Base-by-base conservation (phyloP, 139 green algal species). In the Chlamydomonas asymmetrica region DNA sequence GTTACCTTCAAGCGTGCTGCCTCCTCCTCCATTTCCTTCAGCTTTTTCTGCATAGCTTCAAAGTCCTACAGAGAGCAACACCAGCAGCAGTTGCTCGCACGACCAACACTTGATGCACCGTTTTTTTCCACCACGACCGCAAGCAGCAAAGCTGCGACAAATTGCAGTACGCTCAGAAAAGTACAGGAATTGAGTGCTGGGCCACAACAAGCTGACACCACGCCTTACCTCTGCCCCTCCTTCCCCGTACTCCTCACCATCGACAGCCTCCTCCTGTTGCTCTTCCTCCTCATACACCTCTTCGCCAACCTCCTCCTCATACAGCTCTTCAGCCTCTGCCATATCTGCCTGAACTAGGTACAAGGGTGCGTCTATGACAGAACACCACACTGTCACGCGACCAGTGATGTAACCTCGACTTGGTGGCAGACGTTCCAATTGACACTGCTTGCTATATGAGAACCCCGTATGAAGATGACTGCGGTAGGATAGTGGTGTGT, bases 1-100 rank as follows among this genome's bases (percentile, higher is more conserved):
- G 91, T 85, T 29, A 91, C 88, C n/a, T 86, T 84, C 18, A 98
- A 86, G 50, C 93, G 89, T 3, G 85, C 90, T 31, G 89, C 93
- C 71, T 98, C 95, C 66, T 93, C 89, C 84, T 98, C 95, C 88
- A 98, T 95, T 48, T 97, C 91, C 29, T 88, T 86, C 32, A 98
- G 84, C 50, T 90, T 91, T 8, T 88, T 85, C 78, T 97, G 95
- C 86, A 98, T 93, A 2, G 88, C 85, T 38, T 97, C 91, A 13
- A 98, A 83, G 65, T 98, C 93, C 91, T 97, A 73, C 25, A 37
- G n/a, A n/a, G n/a, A n/a, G n/a, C n/a, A n/a, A 18, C 13, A 1
- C 27, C 45, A 38, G 40, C 66, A 45, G 16, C 1, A 37, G 2
- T 61, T 25, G 18, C 7, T 34, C 10, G 13, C 13, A 35, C 32